These are phyloP conservation scores for Chalciporus pseudorubinellus DNA, from an alignment of 768 basidiomycete species.

Conservation along the genomic window DNA sequence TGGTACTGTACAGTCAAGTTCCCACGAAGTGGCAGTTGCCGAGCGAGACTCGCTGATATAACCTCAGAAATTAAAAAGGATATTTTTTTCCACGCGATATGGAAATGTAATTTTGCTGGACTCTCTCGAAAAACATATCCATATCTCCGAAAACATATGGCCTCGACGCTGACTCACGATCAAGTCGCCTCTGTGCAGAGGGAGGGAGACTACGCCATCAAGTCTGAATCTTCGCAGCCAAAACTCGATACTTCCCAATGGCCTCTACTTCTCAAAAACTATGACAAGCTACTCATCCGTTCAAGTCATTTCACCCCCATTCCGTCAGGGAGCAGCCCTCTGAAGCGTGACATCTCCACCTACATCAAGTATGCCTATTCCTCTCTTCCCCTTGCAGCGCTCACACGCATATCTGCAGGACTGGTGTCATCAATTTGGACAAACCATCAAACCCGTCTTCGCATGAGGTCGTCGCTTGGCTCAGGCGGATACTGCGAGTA, in stretches of 20 bases:
- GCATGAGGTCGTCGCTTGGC: conserved; percentile 99
- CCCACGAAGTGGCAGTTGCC: conserved; percentile 15
- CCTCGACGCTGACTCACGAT: conserved; percentile 49
- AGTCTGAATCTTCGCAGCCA: conserved; percentile 71
- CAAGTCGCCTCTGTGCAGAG: conserved; percentile 75
- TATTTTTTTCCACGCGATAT: conserved; percentile 7
- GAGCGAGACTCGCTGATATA: conserved; percentile 7
- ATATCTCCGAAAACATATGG: conserved; percentile 11
- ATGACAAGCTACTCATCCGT: conserved; percentile 92
- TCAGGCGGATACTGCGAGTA: conserved; percentile 91
- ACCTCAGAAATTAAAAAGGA: conserved; percentile 7
- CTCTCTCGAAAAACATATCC: conserved; percentile 1
- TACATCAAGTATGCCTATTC: conserved; percentile 77
- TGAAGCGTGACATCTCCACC: conserved; percentile 88
- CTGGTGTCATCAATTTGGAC: conserved; percentile 98
- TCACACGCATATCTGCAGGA: conserved; percentile 47
- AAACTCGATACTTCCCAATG: conserved; percentile 93
- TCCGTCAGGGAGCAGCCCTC: conserved; percentile 86
- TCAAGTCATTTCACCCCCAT: conserved; percentile 99
- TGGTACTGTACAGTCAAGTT: conserved; percentile 53
- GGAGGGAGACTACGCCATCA: conserved; percentile 75
- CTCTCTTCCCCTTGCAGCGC: not conserved
- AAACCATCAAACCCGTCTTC: conserved; percentile 99
- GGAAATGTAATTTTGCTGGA: conserved; percentile 11
- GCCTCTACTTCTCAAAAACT: conserved; percentile 98